These are phyloP conservation scores for Fusarium gaditjirri DNA, from an alignment of 2,329 filamentous ascomycete genomes.

Conservation along the genomic window DNA sequence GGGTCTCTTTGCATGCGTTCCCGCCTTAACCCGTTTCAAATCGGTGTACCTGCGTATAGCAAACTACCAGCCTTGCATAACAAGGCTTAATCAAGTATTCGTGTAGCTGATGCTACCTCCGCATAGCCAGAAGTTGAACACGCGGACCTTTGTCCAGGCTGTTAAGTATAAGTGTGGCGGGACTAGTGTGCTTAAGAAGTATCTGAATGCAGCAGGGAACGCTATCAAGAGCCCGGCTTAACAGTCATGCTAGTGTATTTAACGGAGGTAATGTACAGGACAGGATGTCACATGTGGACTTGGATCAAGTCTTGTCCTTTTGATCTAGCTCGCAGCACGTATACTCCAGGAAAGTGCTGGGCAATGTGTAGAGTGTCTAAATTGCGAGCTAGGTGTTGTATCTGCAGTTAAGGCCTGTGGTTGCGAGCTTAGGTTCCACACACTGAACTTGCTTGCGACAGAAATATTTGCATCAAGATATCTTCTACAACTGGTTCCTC, in stretches of 20 bases:
- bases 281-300: neutral
- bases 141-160: neutral
- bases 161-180: neutral
- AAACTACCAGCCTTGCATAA: rapidly evolving
- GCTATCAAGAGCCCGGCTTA: neutral
- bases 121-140: neutral
- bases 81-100: neutral
- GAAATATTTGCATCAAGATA: rapidly evolving
- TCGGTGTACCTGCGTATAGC: neutral
- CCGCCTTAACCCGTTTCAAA: neutral
- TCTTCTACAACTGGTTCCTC: neutral
- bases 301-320: neutral
- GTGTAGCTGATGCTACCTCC: neutral
- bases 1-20: neutral
- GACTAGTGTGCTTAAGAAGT: neutral
- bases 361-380: too few relatives aligned
- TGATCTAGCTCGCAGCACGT: rapidly evolving
- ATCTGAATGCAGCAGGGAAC: neutral
- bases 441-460: rapidly evolving
- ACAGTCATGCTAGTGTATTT: neutral
- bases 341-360: neutral
- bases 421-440: neutral
- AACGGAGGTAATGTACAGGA: rapidly evolving
- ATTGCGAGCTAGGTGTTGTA: neutral
- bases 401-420: neutral